Evolutionary conservation across 495 filamentous ascomycete genomes (phyloP).

Genomic region (Penicillium manginii): DNA sequence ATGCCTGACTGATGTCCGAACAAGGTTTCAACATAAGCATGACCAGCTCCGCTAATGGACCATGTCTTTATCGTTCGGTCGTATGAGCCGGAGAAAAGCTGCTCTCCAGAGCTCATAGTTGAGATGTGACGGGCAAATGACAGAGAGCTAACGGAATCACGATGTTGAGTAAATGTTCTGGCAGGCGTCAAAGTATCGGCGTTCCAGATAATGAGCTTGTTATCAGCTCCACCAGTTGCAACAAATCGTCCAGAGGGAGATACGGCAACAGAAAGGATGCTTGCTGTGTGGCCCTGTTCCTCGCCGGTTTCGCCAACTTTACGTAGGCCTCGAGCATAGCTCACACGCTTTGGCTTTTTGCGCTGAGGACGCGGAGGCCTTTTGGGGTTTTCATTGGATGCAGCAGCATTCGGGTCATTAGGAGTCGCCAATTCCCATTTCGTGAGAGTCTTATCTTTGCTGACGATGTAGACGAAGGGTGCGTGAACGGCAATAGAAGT

Average conservation of each 20-base stretch:
- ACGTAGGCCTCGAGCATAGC: constrained; percentile 65
- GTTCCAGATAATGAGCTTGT: constrained; percentile 84
- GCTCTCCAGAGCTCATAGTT: constrained; percentile 62
- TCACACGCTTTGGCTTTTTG: constrained; percentile 71
- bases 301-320: constrained; percentile 62
- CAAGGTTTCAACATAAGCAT: constrained; percentile 89
- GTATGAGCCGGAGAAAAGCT: constrained; percentile 83
- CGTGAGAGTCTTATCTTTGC: constrained; percentile 79
- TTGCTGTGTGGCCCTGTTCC: constrained; percentile 73
- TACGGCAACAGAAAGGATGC: constrained; percentile 81
- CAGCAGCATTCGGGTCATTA: constrained; percentile 25
- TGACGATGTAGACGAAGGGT: constrained; percentile 82
- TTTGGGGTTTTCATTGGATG: constrained; percentile 61
- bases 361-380: constrained; percentile 65
- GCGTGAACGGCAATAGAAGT: constrained; percentile 78
- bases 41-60: constrained; percentile 62
- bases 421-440: constrained; percentile 79
- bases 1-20: constrained; percentile 96
- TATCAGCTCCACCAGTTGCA: constrained; percentile 85
- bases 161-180: constrained; percentile 87
- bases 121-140: constrained; percentile 82
- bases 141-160: constrained; percentile 81
- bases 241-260: constrained; percentile 88
- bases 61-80: constrained; percentile 91
- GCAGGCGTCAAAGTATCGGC: constrained; percentile 74